phyloP scores from a whole-genome alignment of 345 rosid genomes.

The Citrus mangshanensis region DNA sequence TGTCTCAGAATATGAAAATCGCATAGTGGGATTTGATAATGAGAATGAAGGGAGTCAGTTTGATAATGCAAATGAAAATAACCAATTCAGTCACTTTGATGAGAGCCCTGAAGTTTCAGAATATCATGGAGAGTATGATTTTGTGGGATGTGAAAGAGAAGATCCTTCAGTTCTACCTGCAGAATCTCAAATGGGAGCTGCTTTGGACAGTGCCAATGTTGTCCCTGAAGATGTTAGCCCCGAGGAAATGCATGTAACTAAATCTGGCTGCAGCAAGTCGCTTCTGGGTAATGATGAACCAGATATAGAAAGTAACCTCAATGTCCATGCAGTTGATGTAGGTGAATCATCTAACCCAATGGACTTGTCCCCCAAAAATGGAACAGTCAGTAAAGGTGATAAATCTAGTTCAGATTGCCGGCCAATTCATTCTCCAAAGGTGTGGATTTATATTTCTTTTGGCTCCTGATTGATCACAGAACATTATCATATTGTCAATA shows the following conservation, averaged over 20 bases:
- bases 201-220: slow-evolving; percentile 18
- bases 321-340: slow-evolving; percentile 12
- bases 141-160: slow-evolving; percentile 30
- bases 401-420: slow-evolving; percentile 5
- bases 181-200: slow-evolving; percentile 31
- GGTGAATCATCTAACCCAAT: slow-evolving; percentile 16
- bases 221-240: slow-evolving; percentile 17
- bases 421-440: slow-evolving; percentile 36
- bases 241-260: slow-evolving; percentile 25
- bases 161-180: slow-evolving; percentile 16
- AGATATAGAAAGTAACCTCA: slow-evolving; percentile 16
- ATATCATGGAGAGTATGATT: slow-evolving; percentile 21
- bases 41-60: slow-evolving; percentile 23
- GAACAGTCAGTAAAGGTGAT: slow-evolving; percentile 13
- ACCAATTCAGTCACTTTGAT: slow-evolving; percentile 36
- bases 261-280: slow-evolving; percentile 10
- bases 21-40: slow-evolving; percentile 5
- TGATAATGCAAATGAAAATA: slow-evolving; percentile 21
- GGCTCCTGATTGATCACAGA: neutral
- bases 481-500: neutral
- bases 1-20: slow-evolving; percentile 16
- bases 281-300: slow-evolving; percentile 15
- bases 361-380: slow-evolving; percentile 7
- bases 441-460: slow-evolving; percentile 11
- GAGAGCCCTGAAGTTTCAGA: slow-evolving; percentile 47